phyloP scores from a whole-genome alignment of 371 early-diverging fungal species.

The Mortierella sp. region DNA sequence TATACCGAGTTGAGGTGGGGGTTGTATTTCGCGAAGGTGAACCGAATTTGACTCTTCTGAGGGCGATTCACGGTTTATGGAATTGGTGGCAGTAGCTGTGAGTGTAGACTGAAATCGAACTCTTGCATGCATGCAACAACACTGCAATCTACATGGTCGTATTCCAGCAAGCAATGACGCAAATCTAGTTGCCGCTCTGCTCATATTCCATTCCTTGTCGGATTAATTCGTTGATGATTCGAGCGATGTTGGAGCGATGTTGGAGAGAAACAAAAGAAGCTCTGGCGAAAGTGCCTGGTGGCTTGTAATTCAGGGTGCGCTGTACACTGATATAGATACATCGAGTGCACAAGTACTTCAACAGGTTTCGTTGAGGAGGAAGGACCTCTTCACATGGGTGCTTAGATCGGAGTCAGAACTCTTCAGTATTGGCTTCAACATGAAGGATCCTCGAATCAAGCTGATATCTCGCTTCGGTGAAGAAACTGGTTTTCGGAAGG shows the following conservation, averaged over 20 bases:
- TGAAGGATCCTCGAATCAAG: too few relatives aligned
- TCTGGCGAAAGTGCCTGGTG: too few relatives aligned
- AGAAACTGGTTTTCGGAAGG: background rate
- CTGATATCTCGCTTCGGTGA: too few relatives aligned
- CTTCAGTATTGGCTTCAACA: too few relatives aligned
- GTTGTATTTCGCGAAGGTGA: background rate
- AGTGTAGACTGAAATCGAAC: constrained; percentile 14
- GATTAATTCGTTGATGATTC: background rate
- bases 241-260: too few relatives aligned
- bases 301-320: too few relatives aligned
- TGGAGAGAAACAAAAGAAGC: too few relatives aligned
- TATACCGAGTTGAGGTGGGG: background rate
- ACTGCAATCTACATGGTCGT: background rate
- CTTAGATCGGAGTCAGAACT: too few relatives aligned
- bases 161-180: constrained; percentile 13
- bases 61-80: background rate
- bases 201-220: constrained; percentile 11
- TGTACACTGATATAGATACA: too few relatives aligned
- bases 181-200: constrained; percentile 5
- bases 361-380: background rate
- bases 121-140: constrained; percentile 2
- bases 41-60: background rate
- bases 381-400: too few relatives aligned
- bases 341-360: too few relatives aligned
- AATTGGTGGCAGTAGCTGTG: background rate